phyloP scores from a whole-genome alignment of 1,139 yeast genomes.

The Hansenula lynferdii region DNA sequence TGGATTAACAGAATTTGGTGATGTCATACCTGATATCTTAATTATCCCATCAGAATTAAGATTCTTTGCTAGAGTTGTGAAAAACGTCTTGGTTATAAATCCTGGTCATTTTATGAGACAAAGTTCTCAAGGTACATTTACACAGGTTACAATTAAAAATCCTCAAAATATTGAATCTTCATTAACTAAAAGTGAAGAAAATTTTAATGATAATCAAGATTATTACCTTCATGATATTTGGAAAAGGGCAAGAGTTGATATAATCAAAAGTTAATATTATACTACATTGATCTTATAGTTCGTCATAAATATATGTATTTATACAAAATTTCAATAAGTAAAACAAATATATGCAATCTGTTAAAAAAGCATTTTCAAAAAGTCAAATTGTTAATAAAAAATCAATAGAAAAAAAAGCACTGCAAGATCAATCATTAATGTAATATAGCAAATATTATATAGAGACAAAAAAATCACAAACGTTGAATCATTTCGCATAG shows the following conservation, averaged over 20 bases:
- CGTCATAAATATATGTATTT: too few relatives aligned
- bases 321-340: too few relatives aligned
- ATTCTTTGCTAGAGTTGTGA: constrained; percentile 68
- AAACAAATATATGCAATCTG: too few relatives aligned
- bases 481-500: too few relatives aligned
- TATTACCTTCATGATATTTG: constrained; percentile 62
- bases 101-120: constrained; percentile 73
- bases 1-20: constrained; percentile 75
- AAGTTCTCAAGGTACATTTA: constrained; percentile 62
- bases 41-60: constrained; percentile 75
- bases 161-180: constrained; percentile 37
- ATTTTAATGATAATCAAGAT: constrained; percentile 38
- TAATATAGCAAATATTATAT: too few relatives aligned
- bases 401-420: too few relatives aligned
- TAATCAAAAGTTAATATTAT: constrained; percentile 36
- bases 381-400: too few relatives aligned
- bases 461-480: too few relatives aligned
- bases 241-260: constrained; percentile 77
- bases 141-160: constrained; percentile 49
- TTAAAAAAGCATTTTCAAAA: too few relatives aligned
- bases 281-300: too few relatives aligned
- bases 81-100: constrained; percentile 74
- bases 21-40: constrained; percentile 74
- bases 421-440: too few relatives aligned
- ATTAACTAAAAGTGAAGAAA: constrained; percentile 30